Base-by-base conservation (phyloP, 2,329 filamentous ascomycete species). In the Ramularia endophylla region DNA sequence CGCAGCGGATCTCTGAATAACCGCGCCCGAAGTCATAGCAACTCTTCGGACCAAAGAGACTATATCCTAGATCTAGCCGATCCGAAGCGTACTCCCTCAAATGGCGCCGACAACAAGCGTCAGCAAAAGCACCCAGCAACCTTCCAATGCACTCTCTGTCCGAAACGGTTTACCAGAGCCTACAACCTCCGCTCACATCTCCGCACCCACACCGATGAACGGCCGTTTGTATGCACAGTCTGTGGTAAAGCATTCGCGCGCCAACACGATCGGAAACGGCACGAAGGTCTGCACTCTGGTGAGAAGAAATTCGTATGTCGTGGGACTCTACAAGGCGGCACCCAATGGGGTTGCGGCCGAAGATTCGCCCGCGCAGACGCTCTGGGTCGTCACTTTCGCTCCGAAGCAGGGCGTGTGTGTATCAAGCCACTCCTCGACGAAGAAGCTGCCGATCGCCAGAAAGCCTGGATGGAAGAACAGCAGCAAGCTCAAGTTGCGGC, bases 291-390 rank as follows among this genome's bases (percentile, higher is more conserved):
- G 30, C 92, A 98, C 60, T 94, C 87, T 0, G 92, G 92, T 30
- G 92, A 98, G 69, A 98, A 97, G 78, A 97, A 95, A 61, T 98
- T 97, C 61, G 86, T 97, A 6, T 98, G 92, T 67, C 88, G 87
- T 53, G 92, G 92, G 39, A 85, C 89, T 44, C 78, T 98, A 36
- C 89, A 90, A 53, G 80, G 80, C 2, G 81, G 83, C 34, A 83
- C 83, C 4, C 80, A 85, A 51, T 98, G 92, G 92, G 92, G 92
- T 15, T 98, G 92, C 54, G 87, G 87, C 3, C 78, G 92, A 47
- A 79, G 89, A 8, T 98, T 98, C 64, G 92, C 92, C 12, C 86
- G 92, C 54, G 92, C 92, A 4, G 92, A 98, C 69, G 92, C 92
- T 4, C 74, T 98, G 2, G 92, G 92, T 2, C 56, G 62, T 4